These are phyloP conservation scores for Theobroma grandiflorum DNA, from an alignment of 441 rosid species.

Conservation along the genomic window DNA sequence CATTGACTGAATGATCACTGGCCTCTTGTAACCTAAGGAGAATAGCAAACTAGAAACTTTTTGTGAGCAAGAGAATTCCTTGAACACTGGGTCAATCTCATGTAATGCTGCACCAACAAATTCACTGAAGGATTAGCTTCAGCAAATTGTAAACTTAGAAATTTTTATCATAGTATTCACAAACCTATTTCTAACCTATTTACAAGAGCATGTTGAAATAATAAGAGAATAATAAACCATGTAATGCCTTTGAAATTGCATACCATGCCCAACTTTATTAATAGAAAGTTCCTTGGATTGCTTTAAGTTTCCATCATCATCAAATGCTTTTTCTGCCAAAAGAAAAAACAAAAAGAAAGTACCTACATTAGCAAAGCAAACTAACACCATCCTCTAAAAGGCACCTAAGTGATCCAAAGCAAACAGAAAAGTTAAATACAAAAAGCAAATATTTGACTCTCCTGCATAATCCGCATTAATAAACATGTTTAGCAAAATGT, in stretches of 20 bases:
- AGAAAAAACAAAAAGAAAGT: constrained; percentile 1
- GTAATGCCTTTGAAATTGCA: constrained; percentile 9
- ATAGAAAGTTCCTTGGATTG: constrained; percentile 88
- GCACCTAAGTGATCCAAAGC: constrained; percentile 1
- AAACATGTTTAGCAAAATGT: not conserved
- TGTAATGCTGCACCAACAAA: constrained; percentile 74
- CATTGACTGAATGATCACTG: constrained; percentile 86
- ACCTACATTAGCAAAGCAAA: constrained; percentile 14
- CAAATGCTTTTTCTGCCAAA: constrained; percentile 45
- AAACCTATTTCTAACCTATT: constrained; percentile 12
- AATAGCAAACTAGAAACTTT: constrained; percentile 63
- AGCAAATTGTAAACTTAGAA: not conserved
- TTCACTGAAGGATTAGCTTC: constrained; percentile 16
- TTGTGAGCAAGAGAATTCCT: constrained; percentile 67
- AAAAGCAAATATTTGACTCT: not conserved
- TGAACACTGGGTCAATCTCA: constrained; percentile 84
- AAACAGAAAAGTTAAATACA: not conserved
- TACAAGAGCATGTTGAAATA: constrained; percentile 1
- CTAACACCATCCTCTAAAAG: not conserved
- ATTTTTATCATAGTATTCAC: not conserved
- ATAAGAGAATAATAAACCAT: constrained; percentile 13
- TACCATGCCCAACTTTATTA: constrained; percentile 97
- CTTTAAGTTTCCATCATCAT: constrained; percentile 71
- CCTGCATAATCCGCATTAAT: not conserved
- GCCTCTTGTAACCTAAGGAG: constrained; percentile 85